These are phyloP conservation scores for Sugiyamaella boreocaroliniensis DNA, from an alignment of 805 yeast genomes.

Conservation along the genomic window DNA sequence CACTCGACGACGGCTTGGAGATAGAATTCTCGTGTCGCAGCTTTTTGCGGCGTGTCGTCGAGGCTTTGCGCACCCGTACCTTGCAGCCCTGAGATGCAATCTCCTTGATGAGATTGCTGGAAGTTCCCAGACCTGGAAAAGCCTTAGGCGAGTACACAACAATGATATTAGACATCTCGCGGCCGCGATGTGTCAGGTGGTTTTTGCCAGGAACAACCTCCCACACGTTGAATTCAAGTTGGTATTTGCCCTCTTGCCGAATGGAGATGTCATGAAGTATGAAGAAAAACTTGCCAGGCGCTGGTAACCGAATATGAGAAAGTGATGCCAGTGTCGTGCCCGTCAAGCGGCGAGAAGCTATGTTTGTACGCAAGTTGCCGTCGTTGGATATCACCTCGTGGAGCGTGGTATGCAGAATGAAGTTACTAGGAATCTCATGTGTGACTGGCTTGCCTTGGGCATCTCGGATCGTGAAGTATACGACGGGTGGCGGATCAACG, in stretches of 20 bases:
- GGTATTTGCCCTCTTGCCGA: conserved; percentile 30
- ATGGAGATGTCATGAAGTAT: conserved; percentile 30
- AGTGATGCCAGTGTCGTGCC: conserved; percentile 23
- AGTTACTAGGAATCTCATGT: conserved; percentile 20
- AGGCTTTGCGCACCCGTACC: conserved; percentile 27
- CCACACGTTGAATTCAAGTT: conserved; percentile 26
- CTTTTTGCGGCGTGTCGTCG: conserved; percentile 6
- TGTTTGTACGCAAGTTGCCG: conserved; percentile 1
- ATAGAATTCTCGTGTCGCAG: not conserved
- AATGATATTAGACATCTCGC: conserved; percentile 20
- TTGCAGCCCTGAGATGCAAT: conserved; percentile 28
- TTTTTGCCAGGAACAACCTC: conserved; percentile 21
- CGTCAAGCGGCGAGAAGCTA: conserved; percentile 12
- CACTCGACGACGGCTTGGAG: no score
- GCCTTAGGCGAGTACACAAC: conserved; percentile 30
- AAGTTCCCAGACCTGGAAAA: conserved; percentile 31
- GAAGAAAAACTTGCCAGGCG: conserved; percentile 27
- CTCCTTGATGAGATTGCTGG: conserved; percentile 27
- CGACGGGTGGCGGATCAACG: conserved; percentile 33
- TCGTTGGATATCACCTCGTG: conserved; percentile 6
- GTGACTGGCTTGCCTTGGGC: conserved; percentile 28
- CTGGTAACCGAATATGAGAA: conserved; percentile 22
- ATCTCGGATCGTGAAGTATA: conserved; percentile 18
- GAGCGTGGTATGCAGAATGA: conserved; percentile 23
- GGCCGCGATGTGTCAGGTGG: conserved; percentile 18